phyloP scores from a whole-genome alignment of 345 rosid genomes.

The Sonneratia caseolaris region DNA sequence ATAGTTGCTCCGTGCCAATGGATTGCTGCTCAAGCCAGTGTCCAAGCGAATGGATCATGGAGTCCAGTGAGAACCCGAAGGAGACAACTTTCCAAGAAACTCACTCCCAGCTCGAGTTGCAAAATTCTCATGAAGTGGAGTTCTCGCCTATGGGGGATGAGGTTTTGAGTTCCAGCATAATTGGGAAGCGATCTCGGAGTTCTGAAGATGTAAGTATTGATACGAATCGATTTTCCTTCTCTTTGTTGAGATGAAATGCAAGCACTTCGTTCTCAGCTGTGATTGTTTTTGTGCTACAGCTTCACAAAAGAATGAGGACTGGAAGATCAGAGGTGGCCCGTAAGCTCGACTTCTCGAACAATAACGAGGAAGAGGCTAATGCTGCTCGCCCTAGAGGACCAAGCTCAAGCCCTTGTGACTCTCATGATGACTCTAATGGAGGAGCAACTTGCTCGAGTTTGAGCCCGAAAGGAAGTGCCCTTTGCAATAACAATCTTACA shows the following conservation, averaged over 20 bases:
- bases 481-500: conserved; percentile 5
- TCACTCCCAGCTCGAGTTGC: conserved; percentile 10
- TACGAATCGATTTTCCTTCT: conserved; percentile 3
- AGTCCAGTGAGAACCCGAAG: conserved; percentile 15
- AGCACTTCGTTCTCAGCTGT: not conserved
- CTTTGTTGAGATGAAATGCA: not conserved
- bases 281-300: not conserved
- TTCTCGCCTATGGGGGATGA: conserved; percentile 23
- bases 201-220: conserved; percentile 37
- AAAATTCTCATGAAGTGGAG: conserved; percentile 17
- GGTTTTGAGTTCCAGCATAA: conserved; percentile 17
- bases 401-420: conserved; percentile 35
- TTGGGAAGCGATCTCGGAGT: conserved; percentile 49
- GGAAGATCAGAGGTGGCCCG: conserved; percentile 32
- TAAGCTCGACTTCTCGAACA: conserved; percentile 11
- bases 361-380: conserved; percentile 31
- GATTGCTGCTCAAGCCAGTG: conserved; percentile 24
- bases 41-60: conserved; percentile 21
- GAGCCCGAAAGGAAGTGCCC: conserved; percentile 24
- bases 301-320: conserved; percentile 33
- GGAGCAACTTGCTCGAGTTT: conserved; percentile 25
- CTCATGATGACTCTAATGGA: conserved; percentile 34
- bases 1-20: conserved; percentile 21
- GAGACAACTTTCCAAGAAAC: conserved; percentile 20
- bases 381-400: conserved; percentile 15